Evolutionary conservation across 768 basidiomycete species (phyloP), one percentile per base, ranked within the genome.

Genomic region (Naganishia antarctica): DNA sequence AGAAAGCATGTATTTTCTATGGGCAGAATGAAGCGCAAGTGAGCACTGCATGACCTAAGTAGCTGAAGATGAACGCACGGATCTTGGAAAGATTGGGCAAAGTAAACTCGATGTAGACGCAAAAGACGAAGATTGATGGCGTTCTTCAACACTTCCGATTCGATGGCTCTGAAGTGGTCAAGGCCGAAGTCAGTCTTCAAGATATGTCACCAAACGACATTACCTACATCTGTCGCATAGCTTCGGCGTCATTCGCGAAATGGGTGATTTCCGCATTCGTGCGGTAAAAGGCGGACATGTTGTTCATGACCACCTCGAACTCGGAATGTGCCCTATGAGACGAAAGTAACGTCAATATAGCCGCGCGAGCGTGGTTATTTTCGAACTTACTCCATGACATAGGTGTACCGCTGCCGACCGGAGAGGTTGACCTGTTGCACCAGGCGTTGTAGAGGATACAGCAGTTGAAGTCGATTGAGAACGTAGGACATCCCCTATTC

Each of bases 41-140:
- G 46, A 61, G 25, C 16, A 15, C 11, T 4, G 21, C 3, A 8
- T 1, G 12, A 7, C 37, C 15, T 15, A 1, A 28, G 8, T 1
- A 1, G 23, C 12, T 6, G 16, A 41, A 43, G 1, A 40, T 34
- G 15, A 2, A 37, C 63, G 1, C 25, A 64, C 63, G 37, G 41
- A 15, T 64, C 40, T 23, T 57, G 51, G 53, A 58, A 64, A 15
- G 63, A 41, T 34, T 48, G 40, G 18, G 51, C 41, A 16, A 58
- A 53, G 45, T 64, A 64, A 29, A 59, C 43, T 12, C 63, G 25
- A 48, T 64, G 63, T 16, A 64, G 15, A 2, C 63, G 63, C 41
- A 64, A 21, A 13, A 64, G 48, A 2, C 53, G 63, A 32, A 64
- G 26, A 37, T 43, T 44, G 28, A 44, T 59, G 13, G 53, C 53